Base-by-base conservation (phyloP, 306 rosid genomes). In the Malus sieversii region DNA sequence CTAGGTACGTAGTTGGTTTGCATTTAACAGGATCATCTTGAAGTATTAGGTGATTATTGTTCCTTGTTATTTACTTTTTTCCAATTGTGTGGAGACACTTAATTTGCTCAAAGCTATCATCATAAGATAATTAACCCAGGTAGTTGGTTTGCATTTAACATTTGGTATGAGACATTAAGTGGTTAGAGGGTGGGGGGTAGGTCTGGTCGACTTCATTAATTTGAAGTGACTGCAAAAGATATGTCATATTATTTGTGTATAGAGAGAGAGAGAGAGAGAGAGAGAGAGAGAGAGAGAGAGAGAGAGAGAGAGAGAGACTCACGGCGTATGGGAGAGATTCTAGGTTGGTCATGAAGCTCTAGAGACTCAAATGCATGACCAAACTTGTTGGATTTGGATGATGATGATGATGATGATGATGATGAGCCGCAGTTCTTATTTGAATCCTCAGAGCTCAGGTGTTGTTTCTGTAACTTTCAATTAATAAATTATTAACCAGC, bases 291-390 rank as follows among this genome's bases (percentile, higher is more conserved):
- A 20, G 60, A 33, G 10, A 71, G 14, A 68, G 27, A 71, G 65
- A 76, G 71, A 53, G 77, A 74, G 59, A 27, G 27, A 27, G 27
- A 27, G 27, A 53, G 66, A 18, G 76, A 85, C 99, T 87, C 71
- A 95, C 99, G 98, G 78, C 89, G 93, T 82, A 92, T 88, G 14
- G 97, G 92, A 77, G 96, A 87, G 76, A 91, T 79, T 85, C 92
- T 89, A 23, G 93, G 84, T 78, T 85, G 93, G 73, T 92, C 89
- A 63, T 77, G 68, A 64, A 64, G 89, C 83, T 93, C 87, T 16
- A 82, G 44, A 71, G 88, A 23, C 67, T 89, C 89, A 81, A 88
- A 78, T 72, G 93, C 30, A 14, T 86, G 48, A 29, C 38, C 15
- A 22, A 81, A 71, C 72, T 85, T 93, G 85, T 45, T 80, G 86